Percentiles rank a stretch among this genome's conserved stretches.
phyloP scores from a whole-genome alignment of 2,329 filamentous ascomycete genomes.

The Penicillium sp. region DNA sequence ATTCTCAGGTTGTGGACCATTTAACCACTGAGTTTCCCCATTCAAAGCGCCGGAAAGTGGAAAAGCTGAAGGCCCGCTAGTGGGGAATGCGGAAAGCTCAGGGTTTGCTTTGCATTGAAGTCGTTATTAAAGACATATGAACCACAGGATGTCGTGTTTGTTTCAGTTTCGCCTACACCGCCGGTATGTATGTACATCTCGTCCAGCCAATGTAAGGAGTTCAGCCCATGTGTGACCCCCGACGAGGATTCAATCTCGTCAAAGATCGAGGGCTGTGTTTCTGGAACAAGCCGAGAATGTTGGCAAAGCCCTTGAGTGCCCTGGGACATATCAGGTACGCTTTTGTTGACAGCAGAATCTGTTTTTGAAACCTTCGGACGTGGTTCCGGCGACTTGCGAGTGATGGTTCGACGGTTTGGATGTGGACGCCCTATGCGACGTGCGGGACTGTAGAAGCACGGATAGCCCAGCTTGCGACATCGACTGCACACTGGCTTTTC shows the following conservation, averaged over 20 bases:
- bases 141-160: background rate
- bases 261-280: background rate
- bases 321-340: background rate
- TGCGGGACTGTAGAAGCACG: constrained; percentile 35
- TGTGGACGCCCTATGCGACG: constrained; percentile 28
- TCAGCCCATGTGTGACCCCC: background rate
- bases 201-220: constrained; percentile 13
- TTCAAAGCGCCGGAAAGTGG: background rate
- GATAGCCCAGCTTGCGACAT: constrained; percentile 26
- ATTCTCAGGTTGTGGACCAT: background rate
- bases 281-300: background rate
- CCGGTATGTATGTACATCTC: constrained; percentile 1
- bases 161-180: background rate
- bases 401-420: constrained; percentile 9
- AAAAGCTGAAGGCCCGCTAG: background rate
- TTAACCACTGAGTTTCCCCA: background rate
- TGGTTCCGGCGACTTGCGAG: constrained; percentile 6
- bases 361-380: background rate
- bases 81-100: background rate
- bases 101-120: background rate
- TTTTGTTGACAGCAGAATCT: background rate
- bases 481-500: constrained; percentile 16
- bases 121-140: background rate
- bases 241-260: background rate
- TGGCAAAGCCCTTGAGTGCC: background rate